Percentiles rank a stretch among this genome's conserved stretches.
phyloP scores from a whole-genome alignment of 371 early-diverging fungal species.

The Smittium culicis region DNA sequence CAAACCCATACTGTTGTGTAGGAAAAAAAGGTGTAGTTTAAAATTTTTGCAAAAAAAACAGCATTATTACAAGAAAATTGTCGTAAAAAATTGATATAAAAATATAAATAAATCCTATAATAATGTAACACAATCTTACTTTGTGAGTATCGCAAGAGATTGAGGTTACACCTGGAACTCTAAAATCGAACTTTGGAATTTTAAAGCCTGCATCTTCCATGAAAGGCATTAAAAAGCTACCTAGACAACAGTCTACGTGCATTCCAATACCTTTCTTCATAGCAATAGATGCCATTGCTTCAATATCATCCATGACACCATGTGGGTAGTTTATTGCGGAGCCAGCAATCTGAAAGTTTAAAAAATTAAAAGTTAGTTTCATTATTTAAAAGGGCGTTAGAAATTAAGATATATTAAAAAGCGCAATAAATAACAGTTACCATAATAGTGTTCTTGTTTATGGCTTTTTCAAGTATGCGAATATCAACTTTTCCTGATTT shows the following conservation, averaged over 20 bases:
- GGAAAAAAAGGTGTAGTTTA: too few relatives aligned
- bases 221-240: slow-evolving; percentile 91
- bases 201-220: slow-evolving; percentile 81
- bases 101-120: slow-evolving; percentile 18
- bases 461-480: slow-evolving; percentile 53
- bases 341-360: slow-evolving; percentile 50
- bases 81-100: slow-evolving; percentile 9
- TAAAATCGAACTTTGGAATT: slow-evolving; percentile 70
- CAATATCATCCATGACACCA: slow-evolving; percentile 86
- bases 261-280: slow-evolving; percentile 64
- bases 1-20: slow-evolving; percentile 59
- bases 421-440: slow-evolving; percentile 58
- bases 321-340: slow-evolving; percentile 89
- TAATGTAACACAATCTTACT: not conserved
- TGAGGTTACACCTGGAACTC: slow-evolving; percentile 84
- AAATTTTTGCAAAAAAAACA: slow-evolving; percentile 9
- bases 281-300: slow-evolving; percentile 64
- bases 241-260: slow-evolving; percentile 93
- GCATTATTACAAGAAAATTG: not conserved
- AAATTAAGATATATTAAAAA: slow-evolving; percentile 61
- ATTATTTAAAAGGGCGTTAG: slow-evolving; percentile 71
- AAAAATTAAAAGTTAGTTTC: not conserved
- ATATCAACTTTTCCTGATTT: slow-evolving; percentile 61
- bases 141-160: slow-evolving; percentile 96
- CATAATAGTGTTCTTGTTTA: slow-evolving; percentile 82